These are phyloP conservation scores for Spizellomyces sp. DNA, from an alignment of 192 early-diverging fungal species.

Conservation along the genomic window DNA sequence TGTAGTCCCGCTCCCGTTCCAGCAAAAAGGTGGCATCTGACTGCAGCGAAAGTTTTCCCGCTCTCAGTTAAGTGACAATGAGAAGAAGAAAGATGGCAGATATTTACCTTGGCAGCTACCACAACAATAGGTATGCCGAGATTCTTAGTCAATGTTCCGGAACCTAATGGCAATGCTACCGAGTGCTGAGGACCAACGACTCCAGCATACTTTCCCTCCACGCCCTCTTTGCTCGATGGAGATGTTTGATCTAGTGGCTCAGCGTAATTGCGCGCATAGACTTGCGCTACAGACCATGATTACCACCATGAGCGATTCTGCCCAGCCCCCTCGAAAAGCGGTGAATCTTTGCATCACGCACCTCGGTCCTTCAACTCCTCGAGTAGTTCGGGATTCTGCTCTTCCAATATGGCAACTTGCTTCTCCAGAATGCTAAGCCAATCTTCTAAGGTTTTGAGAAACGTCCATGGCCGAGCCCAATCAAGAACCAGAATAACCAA, in stretches of 20 bases:
- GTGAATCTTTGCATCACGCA: not conserved
- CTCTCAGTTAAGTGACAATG: not conserved
- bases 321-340: not conserved
- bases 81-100: not conserved
- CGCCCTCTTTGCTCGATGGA: too few relatives aligned
- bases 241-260: slow-evolving; percentile 43
- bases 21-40: slow-evolving; percentile 71
- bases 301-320: not conserved
- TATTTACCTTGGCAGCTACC: slow-evolving; percentile 79
- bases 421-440: slow-evolving; percentile 75
- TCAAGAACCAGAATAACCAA: slow-evolving; percentile 82
- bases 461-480: slow-evolving; percentile 89
- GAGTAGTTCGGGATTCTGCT: slow-evolving; percentile 24
- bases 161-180: slow-evolving; percentile 61
- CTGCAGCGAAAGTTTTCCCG: slow-evolving; percentile 29
- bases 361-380: slow-evolving; percentile 12
- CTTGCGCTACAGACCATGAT: slow-evolving; percentile 52
- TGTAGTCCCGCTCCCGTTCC: slow-evolving; percentile 81
- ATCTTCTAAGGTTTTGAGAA: slow-evolving; percentile 75
- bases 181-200: slow-evolving; percentile 8
- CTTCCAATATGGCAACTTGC: slow-evolving; percentile 54
- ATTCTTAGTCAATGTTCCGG: slow-evolving; percentile 81
- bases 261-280: slow-evolving; percentile 70
- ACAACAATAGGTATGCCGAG: slow-evolving; percentile 88
- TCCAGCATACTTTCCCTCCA: not conserved